These are phyloP conservation scores for Aspergillus sp. DNA, from an alignment of 2,329 filamentous ascomycete genomes.

Conservation along the genomic window DNA sequence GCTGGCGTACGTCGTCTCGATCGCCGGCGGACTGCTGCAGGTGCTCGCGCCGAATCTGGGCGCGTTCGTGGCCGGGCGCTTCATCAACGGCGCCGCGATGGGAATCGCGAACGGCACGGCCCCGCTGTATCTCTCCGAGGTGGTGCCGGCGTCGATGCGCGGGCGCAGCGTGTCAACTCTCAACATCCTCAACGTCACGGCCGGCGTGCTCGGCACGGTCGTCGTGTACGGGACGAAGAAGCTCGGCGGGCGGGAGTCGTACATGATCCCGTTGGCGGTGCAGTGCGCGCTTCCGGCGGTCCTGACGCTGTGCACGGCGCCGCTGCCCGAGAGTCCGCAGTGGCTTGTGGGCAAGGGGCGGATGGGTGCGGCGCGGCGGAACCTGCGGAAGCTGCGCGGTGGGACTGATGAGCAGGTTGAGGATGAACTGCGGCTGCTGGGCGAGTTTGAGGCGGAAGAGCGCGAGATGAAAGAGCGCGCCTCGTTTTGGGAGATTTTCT, in stretches of 20 bases:
- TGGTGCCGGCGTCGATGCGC: slow-evolving; percentile 32
- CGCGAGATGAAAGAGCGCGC: slow-evolving; percentile 21
- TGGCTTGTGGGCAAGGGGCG: slow-evolving; percentile 31
- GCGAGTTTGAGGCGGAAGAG: slow-evolving; percentile 23
- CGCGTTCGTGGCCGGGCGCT: slow-evolving; percentile 32
- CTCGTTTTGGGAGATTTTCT: slow-evolving; percentile 37
- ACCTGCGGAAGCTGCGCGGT: slow-evolving; percentile 31
- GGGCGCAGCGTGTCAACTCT: slow-evolving; percentile 29
- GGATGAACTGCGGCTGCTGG: slow-evolving; percentile 31
- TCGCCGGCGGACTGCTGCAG: slow-evolving; percentile 34
- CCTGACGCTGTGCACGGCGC: slow-evolving; percentile 26
- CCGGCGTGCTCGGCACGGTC: slow-evolving; percentile 31
- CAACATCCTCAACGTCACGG: slow-evolving; percentile 30
- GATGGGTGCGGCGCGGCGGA: slow-evolving; percentile 26
- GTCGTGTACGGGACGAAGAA: slow-evolving; percentile 32
- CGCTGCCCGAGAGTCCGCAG: slow-evolving; percentile 33
- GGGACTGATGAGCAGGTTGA: slow-evolving; percentile 29
- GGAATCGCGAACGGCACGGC: slow-evolving; percentile 34
- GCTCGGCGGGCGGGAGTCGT: slow-evolving; percentile 24
- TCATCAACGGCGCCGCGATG: slow-evolving; percentile 30
- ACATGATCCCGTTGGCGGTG: slow-evolving; percentile 35
- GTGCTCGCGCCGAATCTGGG: slow-evolving; percentile 35
- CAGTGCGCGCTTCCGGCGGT: slow-evolving; percentile 33
- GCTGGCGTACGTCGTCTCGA: slow-evolving; percentile 29
- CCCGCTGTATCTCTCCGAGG: slow-evolving; percentile 36